phyloP scores from a whole-genome alignment of 2,329 filamentous ascomycete species.

The Emericellopsis cladophorae region DNA sequence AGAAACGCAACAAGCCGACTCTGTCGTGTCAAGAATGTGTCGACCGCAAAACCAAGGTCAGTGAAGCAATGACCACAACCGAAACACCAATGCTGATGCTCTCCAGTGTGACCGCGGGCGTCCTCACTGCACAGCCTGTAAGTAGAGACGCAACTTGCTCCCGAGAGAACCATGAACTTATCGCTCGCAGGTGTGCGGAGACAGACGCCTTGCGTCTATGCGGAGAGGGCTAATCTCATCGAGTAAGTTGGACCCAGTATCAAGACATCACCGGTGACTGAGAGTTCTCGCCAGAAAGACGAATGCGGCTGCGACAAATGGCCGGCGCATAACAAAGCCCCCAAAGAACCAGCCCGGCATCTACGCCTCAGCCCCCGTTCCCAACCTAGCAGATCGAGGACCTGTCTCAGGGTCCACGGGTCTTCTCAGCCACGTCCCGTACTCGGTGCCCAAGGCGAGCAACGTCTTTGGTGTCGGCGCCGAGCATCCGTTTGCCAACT shows the following conservation, averaged over 20 bases:
- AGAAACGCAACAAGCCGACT: conserved; percentile 77
- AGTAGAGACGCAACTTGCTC: conserved; percentile 13
- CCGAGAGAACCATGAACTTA: conserved; percentile 5
- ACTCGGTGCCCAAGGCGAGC: conserved; percentile 56
- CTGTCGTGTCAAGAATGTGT: conserved; percentile 70
- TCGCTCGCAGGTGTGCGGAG: conserved; percentile 54
- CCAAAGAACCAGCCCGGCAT: conserved; percentile 36
- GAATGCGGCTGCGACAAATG: conserved; percentile 36
- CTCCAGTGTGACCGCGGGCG: conserved; percentile 62
- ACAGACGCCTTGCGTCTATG: conserved; percentile 65
- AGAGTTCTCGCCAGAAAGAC: conserved; percentile 34
- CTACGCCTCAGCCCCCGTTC: conserved; percentile 23
- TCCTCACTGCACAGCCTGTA: conserved; percentile 55
- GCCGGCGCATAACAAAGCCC: conserved; percentile 43
- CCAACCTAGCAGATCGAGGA: conserved; percentile 43
- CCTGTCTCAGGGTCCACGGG: conserved; percentile 44
- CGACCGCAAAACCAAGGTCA: conserved; percentile 68
- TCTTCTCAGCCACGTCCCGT: conserved; percentile 60
- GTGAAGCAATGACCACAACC: conserved; percentile 10
- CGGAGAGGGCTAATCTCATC: conserved; percentile 62
- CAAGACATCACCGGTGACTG: conserved; percentile 1
- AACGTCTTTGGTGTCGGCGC: conserved; percentile 74
- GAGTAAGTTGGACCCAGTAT: conserved; percentile 42
- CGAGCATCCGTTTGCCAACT: conserved; percentile 71
- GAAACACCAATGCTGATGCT: background rate